These are phyloP conservation scores for Miscanthus lutarioriparius DNA, from an alignment of 176 grass and related monocot genomes.

Conservation along the genomic window DNA sequence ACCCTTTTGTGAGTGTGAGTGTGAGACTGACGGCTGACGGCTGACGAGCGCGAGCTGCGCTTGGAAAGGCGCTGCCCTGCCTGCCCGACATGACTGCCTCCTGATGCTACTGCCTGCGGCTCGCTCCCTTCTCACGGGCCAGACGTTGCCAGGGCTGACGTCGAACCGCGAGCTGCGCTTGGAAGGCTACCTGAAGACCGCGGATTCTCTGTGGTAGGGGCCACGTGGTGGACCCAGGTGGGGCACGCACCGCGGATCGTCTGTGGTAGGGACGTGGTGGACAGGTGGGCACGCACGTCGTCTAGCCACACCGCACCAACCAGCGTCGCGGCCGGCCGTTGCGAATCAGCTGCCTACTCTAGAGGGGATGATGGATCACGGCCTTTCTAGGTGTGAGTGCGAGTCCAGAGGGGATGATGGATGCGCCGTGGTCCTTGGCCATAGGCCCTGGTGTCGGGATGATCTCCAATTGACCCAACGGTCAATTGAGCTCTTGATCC, in stretches of 20 bases:
- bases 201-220: not conserved
- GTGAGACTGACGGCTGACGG: not conserved
- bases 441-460: not conserved
- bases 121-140: conserved; percentile 25
- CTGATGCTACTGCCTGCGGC: conserved; percentile 27
- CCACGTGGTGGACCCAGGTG: not conserved
- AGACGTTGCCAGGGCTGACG: not conserved
- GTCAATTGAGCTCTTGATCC: too few species aligned
- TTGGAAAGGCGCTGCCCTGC: conserved; percentile 34
- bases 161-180: too few species aligned
- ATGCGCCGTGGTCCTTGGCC: not conserved
- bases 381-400: not conserved
- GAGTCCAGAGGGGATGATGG: not conserved
- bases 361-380: not conserved
- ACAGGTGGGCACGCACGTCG: not conserved
- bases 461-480: too few species aligned
- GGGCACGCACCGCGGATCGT: not conserved
- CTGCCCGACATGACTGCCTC: conserved; percentile 18
- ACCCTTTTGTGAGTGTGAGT: too few species aligned
- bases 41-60: not conserved
- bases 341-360: too few species aligned
- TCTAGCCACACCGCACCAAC: not conserved
- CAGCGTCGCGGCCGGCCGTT: not conserved
- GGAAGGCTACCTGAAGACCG: not conserved
- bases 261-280: not conserved